Percentiles rank a stretch among this genome's conserved stretches.
Evolutionary conservation across 805 yeast genomes (phyloP).

Genomic region (Saturnispora saitoi): DNA sequence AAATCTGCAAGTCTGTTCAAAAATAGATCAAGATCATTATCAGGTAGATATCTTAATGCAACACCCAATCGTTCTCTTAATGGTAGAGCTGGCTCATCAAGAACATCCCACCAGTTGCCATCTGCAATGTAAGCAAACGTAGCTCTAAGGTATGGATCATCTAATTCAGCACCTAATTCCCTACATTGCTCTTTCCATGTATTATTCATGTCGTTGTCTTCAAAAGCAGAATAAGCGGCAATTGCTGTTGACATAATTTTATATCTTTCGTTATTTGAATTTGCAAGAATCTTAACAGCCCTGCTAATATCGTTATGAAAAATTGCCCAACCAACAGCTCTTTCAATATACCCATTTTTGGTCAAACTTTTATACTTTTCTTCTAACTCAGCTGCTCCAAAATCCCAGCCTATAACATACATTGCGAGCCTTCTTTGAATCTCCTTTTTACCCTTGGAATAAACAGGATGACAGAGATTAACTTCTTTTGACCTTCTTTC

Average conservation of each 20-base stretch:
- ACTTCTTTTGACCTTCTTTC: constrained; percentile 36
- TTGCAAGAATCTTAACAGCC: constrained; percentile 71
- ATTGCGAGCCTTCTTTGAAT: constrained; percentile 71
- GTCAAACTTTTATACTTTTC: constrained; percentile 52
- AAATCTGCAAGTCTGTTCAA: constrained; percentile 59
- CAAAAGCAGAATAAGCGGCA: constrained; percentile 76
- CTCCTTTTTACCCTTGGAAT: constrained; percentile 38
- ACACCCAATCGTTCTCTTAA: constrained; percentile 83
- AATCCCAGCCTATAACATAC: constrained; percentile 86
- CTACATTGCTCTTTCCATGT: constrained; percentile 94
- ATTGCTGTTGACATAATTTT: constrained; percentile 86
- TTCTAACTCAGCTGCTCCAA: constrained; percentile 67
- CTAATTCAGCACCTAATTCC: constrained; percentile 76
- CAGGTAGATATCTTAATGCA: constrained; percentile 78
- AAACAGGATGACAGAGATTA: constrained; percentile 33
- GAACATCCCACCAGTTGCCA: constrained; percentile 92
- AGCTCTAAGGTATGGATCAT: constrained; percentile 82
- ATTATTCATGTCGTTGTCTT: constrained; percentile 48
- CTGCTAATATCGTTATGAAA: constrained; percentile 81
- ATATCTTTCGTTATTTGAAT: constrained; percentile 62
- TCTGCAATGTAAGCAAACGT: constrained; percentile 91
- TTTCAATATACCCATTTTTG: constrained; percentile 53
- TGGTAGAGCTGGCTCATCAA: constrained; percentile 84
- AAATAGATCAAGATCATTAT: constrained; percentile 65
- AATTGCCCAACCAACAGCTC: constrained; percentile 98